Conservation (phyloP, 495 filamentous ascomycete species). For the Xanthoparmelia taractica region DNA sequence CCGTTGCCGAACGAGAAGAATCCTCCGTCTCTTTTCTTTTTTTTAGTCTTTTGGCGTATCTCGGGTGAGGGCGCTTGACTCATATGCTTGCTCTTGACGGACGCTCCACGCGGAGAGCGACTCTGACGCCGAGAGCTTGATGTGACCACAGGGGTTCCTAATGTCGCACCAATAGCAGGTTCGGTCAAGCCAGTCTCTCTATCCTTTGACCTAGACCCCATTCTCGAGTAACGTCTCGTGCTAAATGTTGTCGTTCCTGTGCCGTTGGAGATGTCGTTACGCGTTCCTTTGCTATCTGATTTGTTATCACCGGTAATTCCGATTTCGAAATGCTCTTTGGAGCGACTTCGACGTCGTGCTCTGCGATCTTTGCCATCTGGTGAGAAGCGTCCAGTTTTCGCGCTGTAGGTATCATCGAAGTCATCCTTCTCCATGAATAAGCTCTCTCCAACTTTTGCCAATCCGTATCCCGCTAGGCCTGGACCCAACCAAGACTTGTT, state of each 20-base stretch:
- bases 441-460: slow-evolving; percentile 42
- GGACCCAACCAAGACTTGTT: slow-evolving; percentile 48
- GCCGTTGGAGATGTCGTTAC: slow-evolving; percentile 7
- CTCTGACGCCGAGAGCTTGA: slow-evolving; percentile 30
- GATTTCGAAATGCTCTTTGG: slow-evolving; percentile 31
- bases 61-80: slow-evolving; percentile 21
- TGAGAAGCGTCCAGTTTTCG: slow-evolving; percentile 41
- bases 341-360: slow-evolving; percentile 28
- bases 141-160: slow-evolving; percentile 38
- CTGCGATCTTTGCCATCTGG: slow-evolving; percentile 36
- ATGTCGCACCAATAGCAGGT: slow-evolving; percentile 40
- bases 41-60: slow-evolving; percentile 27
- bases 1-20: slow-evolving; percentile 56
- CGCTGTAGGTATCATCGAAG: slow-evolving; percentile 53
- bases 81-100: slow-evolving; percentile 18
- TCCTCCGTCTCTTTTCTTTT: slow-evolving; percentile 38
- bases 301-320: slow-evolving; percentile 25
- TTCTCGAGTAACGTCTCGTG: slow-evolving; percentile 23
- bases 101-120: slow-evolving; percentile 28
- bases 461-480: slow-evolving; percentile 41
- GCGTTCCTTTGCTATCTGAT: slow-evolving; percentile 20
- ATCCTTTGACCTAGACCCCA: slow-evolving; percentile 41
- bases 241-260: slow-evolving; percentile 12
- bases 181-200: slow-evolving; percentile 34
- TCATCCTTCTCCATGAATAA: slow-evolving; percentile 45